Evolutionary conservation across 148 eudicot species (phyloP), one percentile per base, ranked within the genome.

Genomic region (Camellia sinensis): DNA sequence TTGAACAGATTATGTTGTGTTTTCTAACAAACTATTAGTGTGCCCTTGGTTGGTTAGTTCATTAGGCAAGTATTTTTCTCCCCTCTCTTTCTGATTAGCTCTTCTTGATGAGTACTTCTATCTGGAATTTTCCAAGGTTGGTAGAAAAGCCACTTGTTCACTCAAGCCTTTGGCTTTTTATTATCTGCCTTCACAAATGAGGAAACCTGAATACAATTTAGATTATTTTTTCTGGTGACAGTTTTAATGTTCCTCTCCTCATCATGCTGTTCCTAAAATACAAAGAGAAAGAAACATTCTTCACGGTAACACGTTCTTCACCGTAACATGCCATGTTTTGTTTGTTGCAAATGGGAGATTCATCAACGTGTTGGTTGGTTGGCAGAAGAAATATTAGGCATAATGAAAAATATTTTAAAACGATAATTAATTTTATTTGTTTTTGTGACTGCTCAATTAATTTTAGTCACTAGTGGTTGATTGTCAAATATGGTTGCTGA

Each of bases 401-500:
- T 21, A 63, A 10, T 0, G 19, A 13, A 22, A 19, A 2, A 4
- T 3, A 7, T 6, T 53, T 73, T 22, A 54, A 13, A 7, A 53
- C 22, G 19, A 19, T 73, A 73, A 73, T 52, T 56, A 54, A 73
- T 37, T 73, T 73, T 18, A 14, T 37, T 53, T 12, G 46, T 15
- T 54, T 14, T 50, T 37, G 45, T 21, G 69, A 45, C 68, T 62
- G 70, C 19, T 22, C 6, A 45, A 21, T 62, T 45, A 4, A 76
- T 46, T 46, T 2, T 44, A 44, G 48, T 62, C 17, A 45, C 11
- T 53, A 78, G 12, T 75, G 14, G 74, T 77, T 74, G 52, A 59
- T 77, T 66, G 2, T 80, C 60, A 41, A 48, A 56, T 77, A 17
- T 77, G 54, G 73, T 15, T 80, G 37, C 67, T 64, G 67, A 52